These are phyloP conservation scores for Fragaria nilgerrensis DNA, from an alignment of 306 rosid genomes.

Conservation along the genomic window DNA sequence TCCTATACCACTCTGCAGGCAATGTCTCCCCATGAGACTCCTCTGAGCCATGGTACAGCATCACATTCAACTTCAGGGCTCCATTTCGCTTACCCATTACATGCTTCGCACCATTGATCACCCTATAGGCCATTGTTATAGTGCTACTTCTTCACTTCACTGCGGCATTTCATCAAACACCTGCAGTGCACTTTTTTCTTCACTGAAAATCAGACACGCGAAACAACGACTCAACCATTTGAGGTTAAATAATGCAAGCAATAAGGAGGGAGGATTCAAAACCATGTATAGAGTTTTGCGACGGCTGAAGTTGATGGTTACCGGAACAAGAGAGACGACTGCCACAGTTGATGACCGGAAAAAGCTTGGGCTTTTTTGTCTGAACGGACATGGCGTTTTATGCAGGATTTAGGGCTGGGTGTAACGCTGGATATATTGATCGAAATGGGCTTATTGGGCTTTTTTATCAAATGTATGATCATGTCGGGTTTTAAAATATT, in stretches of 20 bases:
- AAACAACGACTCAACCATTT: background rate
- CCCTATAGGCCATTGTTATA: constrained; percentile 35
- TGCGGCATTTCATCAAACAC: constrained; percentile 34
- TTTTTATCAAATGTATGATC: too few relatives aligned
- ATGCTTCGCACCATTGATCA: constrained; percentile 24
- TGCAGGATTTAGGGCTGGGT: background rate
- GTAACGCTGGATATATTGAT: background rate
- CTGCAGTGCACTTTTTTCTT: constrained; percentile 1
- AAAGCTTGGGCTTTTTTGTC: background rate
- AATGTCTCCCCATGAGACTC: constrained; percentile 31
- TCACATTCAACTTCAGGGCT: constrained; percentile 35
- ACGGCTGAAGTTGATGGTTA: background rate
- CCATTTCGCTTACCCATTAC: constrained; percentile 28
- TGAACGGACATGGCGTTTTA: background rate
- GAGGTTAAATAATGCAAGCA: background rate
- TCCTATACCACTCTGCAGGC: constrained; percentile 48
- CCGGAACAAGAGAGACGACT: background rate
- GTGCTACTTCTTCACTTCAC: background rate
- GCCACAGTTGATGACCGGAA: background rate
- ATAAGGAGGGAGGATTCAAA: background rate
- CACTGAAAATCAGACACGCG: background rate
- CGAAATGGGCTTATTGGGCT: constrained; percentile 3
- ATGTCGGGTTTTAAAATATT: too few relatives aligned
- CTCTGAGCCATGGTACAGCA: constrained; percentile 50
- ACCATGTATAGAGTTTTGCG: background rate